Evolutionary conservation across 2,329 filamentous ascomycete species (phyloP), one percentile per base, ranked within the genome.

Genomic region (Cladosporium velox): DNA sequence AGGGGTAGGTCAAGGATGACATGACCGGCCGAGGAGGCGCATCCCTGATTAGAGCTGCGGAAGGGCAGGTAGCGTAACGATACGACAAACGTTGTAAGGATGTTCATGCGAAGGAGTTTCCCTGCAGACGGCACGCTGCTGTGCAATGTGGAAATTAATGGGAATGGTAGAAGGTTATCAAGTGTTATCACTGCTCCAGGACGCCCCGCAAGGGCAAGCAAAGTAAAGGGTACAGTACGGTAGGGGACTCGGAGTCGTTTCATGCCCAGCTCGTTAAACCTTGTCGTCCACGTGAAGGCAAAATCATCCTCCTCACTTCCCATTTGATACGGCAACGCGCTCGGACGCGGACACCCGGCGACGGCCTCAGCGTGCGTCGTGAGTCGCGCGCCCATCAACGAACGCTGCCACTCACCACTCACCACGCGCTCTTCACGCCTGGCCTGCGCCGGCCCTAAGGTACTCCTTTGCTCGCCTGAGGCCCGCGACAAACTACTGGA

Each of bases 201-300:
- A n/a, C n/a, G n/a, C 41, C 41, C 41, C 41, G 41, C 41, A 47
- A 47, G 38, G 38, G n/a, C 15, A 21, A 21, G 41, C 7, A 47
- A 47, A 47, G 41, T 14, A 35, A 35, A 35, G 34, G 34, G 34
- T 35, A 34, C 8, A 8, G 10, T 34, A 35, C 28, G 38, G 38
- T 18, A 44, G 41, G 41, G 41, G 5, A 18, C 6, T 34, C 52
- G 52, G 52, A 30, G 12, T 30, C 32, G 52, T 55, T 55, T 55
- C 55, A 35, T 24, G 55, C 15, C 3, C 49, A 52, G 15, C 21
- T 41, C 34, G 32, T 24, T 41, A 41, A 58, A 58, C 55, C 55
- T 34, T 58, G 55, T 41, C 55, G 24, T 34, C 55, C 55, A 58
- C 55, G 55, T 58, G 55, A 55, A 55, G 32, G 52, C 52, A 55